Evolutionary conservation across 768 basidiomycete genomes (phyloP), one percentile per base, ranked within the genome.

Genomic region (Leccinum boreale): DNA sequence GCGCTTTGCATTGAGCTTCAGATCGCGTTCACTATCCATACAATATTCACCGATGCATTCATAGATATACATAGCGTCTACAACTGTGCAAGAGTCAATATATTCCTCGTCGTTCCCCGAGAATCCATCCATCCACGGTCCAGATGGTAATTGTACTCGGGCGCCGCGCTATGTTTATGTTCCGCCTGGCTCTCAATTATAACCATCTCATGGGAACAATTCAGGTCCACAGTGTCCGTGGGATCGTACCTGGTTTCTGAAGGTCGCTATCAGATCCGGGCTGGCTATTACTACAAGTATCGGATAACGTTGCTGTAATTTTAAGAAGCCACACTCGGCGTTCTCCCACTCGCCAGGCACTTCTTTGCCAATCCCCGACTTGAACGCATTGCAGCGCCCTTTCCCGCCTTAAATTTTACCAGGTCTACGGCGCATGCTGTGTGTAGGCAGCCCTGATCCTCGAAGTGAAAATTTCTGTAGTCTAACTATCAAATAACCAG

Each of bases 31-130:
- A 23, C 21, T 56, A 56, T 46, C 17, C 39, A 17, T 55, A 52
- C 49, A 53, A 47, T 52, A 35, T 19, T 42, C 39, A 56, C 21
- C 23, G 23, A 23, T 21, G 6, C 45, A 15, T 46, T n/a, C 29
- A 63, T 67, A 61, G 56, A 66, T 53, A 52, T 42, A 36, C 23
- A 8, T 21, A 21, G 6, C 23, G 47, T 50, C 33, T 26, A 35
- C 48, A 42, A 48, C 10, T n/a, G 39, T 24, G 49, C 57, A 64
- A 46, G 23, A 28, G 8, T 19, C 3, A 10, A 42, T 31, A 31
- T 3, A n/a, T 56, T 4, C 5, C 15, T 31, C 11, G 15, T 31
- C n/a, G 15, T 36, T 33, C 5, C 33, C n/a, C 28, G 29, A 9
- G n/a, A 50, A 42, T n/a, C 9, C n/a, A 19, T 42, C 9, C 36